Base-by-base conservation (phyloP, 495 filamentous ascomycete species). In the Penicillium fimorum region DNA sequence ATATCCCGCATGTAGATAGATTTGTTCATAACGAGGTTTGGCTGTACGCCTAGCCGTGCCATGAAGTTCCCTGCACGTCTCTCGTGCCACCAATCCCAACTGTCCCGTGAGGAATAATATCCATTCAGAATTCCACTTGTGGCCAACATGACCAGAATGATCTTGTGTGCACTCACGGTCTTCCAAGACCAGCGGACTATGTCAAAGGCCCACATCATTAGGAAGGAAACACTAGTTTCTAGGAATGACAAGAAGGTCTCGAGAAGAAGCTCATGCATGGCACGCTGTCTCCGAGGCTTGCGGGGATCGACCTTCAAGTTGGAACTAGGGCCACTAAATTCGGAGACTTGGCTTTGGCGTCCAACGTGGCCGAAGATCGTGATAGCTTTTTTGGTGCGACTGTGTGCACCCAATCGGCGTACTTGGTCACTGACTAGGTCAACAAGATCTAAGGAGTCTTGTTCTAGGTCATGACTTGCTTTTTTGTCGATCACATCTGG, bases 341-440 rank as follows among this genome's bases (percentile, higher is more conserved):
- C 80, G 3, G 88, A 79, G 13, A 79, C 78, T 45, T 85, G 77
- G 13, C 70, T 84, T 66, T 91, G 87, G 53, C 87, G 81, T 32
- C 92, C 92, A 44, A 98, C 79, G 51, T 87, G 81, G 47, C 94
- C 94, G 68, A 96, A 98, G 20, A 96, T 90, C 51, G 87, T 83
- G 50, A 96, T 88, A 40, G 92, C 92, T 59, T 93, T 90, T 73
- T 92, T 93, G 42, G 92, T 96, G 51, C 89, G 84, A 66, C 86
- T 88, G 67, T 93, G 85, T 42, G 84, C 79, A 33, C 64, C 92
- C 0, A 97, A 82, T 63, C 85, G 87, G 35, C 87, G 82, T 43
- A 96, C 90, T 67, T 97, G 91, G 58, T 96, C 92, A 18, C 86
- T 86, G 27, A 92, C 86, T 10, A 97, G 78, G 69, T 96, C 91